A percentile compares a stretch with the other conserved stretches of the same genome.
Evolutionary conservation across 306 rosid species (phyloP).

Genomic region (Trifolium pratense): DNA sequence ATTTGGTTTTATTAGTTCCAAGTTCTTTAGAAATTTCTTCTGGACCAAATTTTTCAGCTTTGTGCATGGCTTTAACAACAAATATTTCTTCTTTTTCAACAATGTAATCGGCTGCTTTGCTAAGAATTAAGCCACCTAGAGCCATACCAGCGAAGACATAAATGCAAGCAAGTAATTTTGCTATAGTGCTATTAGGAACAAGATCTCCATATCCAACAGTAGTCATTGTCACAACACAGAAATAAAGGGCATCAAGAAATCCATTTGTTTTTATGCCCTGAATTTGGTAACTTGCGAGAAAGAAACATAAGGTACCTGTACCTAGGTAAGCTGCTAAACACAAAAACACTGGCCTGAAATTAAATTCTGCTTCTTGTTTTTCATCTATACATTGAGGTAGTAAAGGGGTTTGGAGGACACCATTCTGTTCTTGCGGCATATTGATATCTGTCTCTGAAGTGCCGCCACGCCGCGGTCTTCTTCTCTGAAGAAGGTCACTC

Average conservation of each 20-base stretch:
- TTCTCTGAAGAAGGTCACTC: conserved; percentile 58
- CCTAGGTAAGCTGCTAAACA: conserved; percentile 60
- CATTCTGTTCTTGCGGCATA: conserved; percentile 41
- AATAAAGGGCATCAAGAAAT: conserved; percentile 74
- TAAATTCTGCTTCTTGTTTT: conserved; percentile 49
- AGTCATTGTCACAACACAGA: conserved; percentile 90
- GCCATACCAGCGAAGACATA: conserved; percentile 81
- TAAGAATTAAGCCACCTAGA: conserved; percentile 66
- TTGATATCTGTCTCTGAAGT: conserved; percentile 37
- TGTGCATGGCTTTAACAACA: conserved; percentile 55
- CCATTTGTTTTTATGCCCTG: conserved; percentile 64
- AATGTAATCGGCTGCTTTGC: conserved; percentile 79
- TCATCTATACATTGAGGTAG: background rate
- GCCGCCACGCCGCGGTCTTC: conserved; percentile 33
- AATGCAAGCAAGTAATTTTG: conserved; percentile 76
- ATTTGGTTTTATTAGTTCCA: conserved; percentile 53
- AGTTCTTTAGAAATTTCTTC: conserved; percentile 55
- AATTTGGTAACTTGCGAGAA: conserved; percentile 60
- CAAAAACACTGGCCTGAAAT: conserved; percentile 52
- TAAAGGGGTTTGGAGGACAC: conserved; percentile 23
- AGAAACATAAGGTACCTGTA: conserved; percentile 73
- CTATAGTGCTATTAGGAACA: conserved; percentile 62
- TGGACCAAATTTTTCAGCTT: conserved; percentile 41
- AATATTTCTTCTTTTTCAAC: conserved; percentile 79
- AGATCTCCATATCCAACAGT: conserved; percentile 93